A percentile compares a stretch with the other conserved stretches of the same genome.
These are phyloP conservation scores for Fraxinus dipetala DNA, from an alignment of 305 asterid genomes.

Conservation along the genomic window DNA sequence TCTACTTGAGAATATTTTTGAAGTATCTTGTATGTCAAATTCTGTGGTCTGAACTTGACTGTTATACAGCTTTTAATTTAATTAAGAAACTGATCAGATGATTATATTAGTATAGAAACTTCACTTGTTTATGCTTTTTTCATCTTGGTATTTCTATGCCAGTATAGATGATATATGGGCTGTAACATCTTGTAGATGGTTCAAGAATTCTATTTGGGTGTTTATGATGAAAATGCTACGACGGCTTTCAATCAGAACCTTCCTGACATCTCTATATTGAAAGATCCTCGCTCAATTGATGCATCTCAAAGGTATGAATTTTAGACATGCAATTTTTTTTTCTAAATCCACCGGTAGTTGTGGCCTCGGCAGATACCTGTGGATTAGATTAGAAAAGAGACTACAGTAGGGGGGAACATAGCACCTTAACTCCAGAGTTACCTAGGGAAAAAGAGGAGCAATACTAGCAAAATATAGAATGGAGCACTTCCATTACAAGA, in stretches of 20 bases:
- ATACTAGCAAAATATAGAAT: neutral
- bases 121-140: neutral
- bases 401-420: neutral
- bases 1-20: neutral
- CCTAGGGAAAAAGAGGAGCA: neutral
- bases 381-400: neutral
- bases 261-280: neutral
- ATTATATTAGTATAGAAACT: slow-evolving; percentile 5
- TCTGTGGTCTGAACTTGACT: slow-evolving; percentile 5
- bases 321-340: neutral
- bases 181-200: slow-evolving; percentile 41
- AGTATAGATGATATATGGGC: slow-evolving; percentile 18
- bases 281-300: slow-evolving; percentile 7
- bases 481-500: neutral
- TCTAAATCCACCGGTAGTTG: neutral
- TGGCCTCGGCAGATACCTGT: neutral
- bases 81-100: slow-evolving; percentile 7
- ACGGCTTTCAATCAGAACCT: neutral
- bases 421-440: neutral
- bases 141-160: slow-evolving; percentile 1
- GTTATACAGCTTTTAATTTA: slow-evolving; percentile 10
- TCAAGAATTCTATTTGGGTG: slow-evolving; percentile 5
- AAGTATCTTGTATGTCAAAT: slow-evolving; percentile 6
- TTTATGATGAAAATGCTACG: neutral
- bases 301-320: slow-evolving; percentile 9